Evolutionary conservation across 2,329 filamentous ascomycete species (phyloP), one percentile per base, ranked within the genome.

Genomic region (Sporothrix curviconia): DNA sequence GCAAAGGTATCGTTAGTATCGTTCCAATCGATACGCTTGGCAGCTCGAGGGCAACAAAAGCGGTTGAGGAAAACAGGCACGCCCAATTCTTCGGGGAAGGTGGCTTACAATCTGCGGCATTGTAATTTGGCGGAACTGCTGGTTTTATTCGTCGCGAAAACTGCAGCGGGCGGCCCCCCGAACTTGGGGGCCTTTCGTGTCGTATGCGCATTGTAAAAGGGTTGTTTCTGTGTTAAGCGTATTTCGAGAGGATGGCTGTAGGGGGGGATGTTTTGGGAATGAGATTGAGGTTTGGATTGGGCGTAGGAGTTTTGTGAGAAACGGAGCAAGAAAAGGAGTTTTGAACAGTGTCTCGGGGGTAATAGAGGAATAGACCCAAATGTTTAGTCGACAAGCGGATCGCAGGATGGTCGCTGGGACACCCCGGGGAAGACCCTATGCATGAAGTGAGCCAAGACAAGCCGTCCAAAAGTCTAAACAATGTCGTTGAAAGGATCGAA

Each of bases 21-120:
- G 28, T 28, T 47, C n/a, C 17, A 14, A 8, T 42, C 12, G 19
- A 14, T 36, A 30, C 47, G n/a, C 46, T 12, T 34, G 47, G 19
- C 47, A 37, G 32, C 32, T 36, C 17, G 22, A 4, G 8, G 37
- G n/a, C 37, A 40, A 22, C 28, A 32, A 53, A 15, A 25, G 15
- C 11, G 15, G 7, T 32, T 36, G n/a, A n/a, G n/a, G n/a, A n/a
- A 32, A 11, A 32, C 28, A 32, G 28, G 11, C 28, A 11, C 11
- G 28, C 6, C 11, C 28, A 32, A 11, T 32, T 11, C 28, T 32
- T 32, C 28, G 5, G n/a, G n/a, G n/a, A n/a, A n/a, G n/a, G n/a
- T 32, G 28, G 28, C 57, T 28, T 56, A 59, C 57, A 40, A 59
- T 52, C 12, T 39, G 52, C 7, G 46, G 46, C 7, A n/a, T 36